A percentile compares a stretch with the other conserved stretches of the same genome.
These are phyloP conservation scores for Silene noctiflora DNA, from an alignment of 179 eudicot species.

Conservation along the genomic window DNA sequence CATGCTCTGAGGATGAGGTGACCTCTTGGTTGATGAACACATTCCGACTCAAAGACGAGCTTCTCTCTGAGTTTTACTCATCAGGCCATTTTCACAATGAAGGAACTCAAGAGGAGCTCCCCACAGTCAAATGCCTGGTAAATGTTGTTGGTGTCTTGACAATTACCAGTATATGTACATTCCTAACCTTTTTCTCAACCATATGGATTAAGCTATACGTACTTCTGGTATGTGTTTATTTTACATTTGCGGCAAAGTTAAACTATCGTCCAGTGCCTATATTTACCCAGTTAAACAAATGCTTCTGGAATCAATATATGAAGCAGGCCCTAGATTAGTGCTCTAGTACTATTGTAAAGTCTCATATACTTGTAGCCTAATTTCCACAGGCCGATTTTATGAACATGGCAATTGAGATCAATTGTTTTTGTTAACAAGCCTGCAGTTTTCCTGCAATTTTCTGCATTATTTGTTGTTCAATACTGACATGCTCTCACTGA, in stretches of 20 bases:
- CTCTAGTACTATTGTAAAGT: constrained; percentile 3
- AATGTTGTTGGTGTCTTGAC: constrained; percentile 43
- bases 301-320: constrained; percentile 12
- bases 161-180: constrained; percentile 46
- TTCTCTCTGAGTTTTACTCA: constrained; percentile 58
- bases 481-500: constrained; percentile 5
- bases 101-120: constrained; percentile 61
- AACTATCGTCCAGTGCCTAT: constrained; percentile 36
- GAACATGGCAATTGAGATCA: constrained; percentile 1
- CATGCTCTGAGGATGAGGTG: constrained; percentile 49
- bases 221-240: constrained; percentile 35
- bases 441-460: neutral
- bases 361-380: neutral
- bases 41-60: constrained; percentile 61
- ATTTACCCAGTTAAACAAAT: constrained; percentile 20
- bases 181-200: constrained; percentile 43
- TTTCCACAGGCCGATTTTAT: neutral
- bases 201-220: constrained; percentile 37
- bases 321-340: constrained; percentile 27
- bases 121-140: constrained; percentile 54
- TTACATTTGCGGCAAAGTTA: constrained; percentile 32
- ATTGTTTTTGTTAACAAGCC: neutral
- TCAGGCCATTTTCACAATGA: constrained; percentile 67
- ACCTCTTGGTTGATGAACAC: constrained; percentile 56
- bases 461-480: neutral